Evolutionary conservation across 352 stramenopile species (phyloP).

Genomic region (Globisporangium ultimum): DNA sequence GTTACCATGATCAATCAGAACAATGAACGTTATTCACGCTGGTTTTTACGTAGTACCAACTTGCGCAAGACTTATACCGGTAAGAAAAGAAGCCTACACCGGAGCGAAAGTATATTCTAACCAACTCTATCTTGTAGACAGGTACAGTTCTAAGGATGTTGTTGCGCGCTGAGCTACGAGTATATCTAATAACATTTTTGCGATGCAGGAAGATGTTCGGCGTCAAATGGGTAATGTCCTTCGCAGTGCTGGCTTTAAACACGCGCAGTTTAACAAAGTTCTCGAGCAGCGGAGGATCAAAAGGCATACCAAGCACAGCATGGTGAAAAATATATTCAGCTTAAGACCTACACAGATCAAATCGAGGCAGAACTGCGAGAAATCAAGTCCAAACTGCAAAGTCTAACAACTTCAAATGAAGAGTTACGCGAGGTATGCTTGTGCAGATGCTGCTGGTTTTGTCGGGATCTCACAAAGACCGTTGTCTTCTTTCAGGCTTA

Average conservation of each 20-base stretch:
- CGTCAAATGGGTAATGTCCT: constrained; percentile 57
- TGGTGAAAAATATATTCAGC: constrained; percentile 83
- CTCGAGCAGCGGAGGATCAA: constrained; percentile 62
- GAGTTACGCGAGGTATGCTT: constrained; percentile 66
- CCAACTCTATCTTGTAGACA: constrained; percentile 33
- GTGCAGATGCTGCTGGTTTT: background rate
- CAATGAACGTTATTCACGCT: background rate
- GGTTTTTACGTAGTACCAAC: constrained; percentile 55
- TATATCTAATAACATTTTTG: constrained; percentile 3
- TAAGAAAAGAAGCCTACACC: constrained; percentile 12
- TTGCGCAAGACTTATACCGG: constrained; percentile 81
- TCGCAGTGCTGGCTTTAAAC: no score
- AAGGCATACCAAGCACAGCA: constrained; percentile 78
- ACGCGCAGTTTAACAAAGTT: no score
- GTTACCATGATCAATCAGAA: background rate
- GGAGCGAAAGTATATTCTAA: background rate
- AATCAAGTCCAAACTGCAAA: constrained; percentile 78
- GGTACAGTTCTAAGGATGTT: constrained; percentile 17
- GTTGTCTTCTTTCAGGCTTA: constrained; percentile 46
- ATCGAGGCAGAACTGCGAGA: constrained; percentile 78
- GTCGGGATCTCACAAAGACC: background rate
- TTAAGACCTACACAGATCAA: constrained; percentile 86
- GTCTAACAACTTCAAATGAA: constrained; percentile 66
- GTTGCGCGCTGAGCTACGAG: background rate
- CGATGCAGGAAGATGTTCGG: constrained; percentile 54